Base-by-base conservation (phyloP, 768 basidiomycete species). In the Leccinum boreale region DNA sequence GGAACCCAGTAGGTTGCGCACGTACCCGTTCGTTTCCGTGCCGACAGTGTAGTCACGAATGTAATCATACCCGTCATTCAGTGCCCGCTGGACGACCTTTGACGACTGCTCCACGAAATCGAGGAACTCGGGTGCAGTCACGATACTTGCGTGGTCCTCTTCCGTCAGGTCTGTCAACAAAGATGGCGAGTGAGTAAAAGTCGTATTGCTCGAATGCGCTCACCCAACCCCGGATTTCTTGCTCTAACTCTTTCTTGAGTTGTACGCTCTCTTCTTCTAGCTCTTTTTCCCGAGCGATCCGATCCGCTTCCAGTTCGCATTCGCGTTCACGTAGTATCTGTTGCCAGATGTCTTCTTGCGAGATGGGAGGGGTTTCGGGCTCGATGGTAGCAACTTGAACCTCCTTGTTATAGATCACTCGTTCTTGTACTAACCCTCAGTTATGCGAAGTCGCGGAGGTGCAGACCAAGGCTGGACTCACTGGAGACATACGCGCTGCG, bases 51-150 rank as follows among this genome's bases (percentile, higher is more conserved):
- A 99, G 74, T 99, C 97, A 33, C 90, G 86, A 63, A 94, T 92
- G 66, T 98, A 98, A 71, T 99, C 97, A 71, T 99, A 99, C 26
- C 85, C 85, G 66, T 98, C 97, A 67, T 92, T 97, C 60, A 98
- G 75, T 21, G 96, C 97, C 53, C 97, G 81, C 70, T 98, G 93
- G 11, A 98, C 85, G 50, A 98, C 93, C 75, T 95, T 96, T 21
- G 92, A 93, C 10, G 93, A 95, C 65, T 90, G 85, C 69, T 97
- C 94, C 15, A 99, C 86, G 70, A 99, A 99, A 62, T 94, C 90
- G 15, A 91, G 74, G 70, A 98, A 98, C 67, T 94, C 92, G 0
- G 94, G 92, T 8, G 89, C 89, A n/a, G 86, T 77, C 61, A 94
- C 79, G 52, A 98, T 90, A 62, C 84, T 85, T 1, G 83, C 76